Conservation (phyloP, 257 asterid species). For the Solanum piurae region DNA sequence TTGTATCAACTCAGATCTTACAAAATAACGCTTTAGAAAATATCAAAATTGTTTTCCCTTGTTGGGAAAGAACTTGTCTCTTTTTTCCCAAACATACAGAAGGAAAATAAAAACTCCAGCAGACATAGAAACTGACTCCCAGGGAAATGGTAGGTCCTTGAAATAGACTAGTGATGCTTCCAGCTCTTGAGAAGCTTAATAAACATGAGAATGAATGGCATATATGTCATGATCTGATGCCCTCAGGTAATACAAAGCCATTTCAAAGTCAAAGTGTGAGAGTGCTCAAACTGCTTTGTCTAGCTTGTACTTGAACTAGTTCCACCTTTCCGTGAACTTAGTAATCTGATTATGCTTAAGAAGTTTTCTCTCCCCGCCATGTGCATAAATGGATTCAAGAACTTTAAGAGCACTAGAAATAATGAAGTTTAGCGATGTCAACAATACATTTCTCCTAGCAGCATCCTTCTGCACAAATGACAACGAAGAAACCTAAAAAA, state of each 20-base stretch:
- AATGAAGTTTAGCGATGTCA: conserved; percentile 64
- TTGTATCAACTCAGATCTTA: conserved; percentile 13
- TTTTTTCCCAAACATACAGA: conserved; percentile 43
- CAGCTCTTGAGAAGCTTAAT: conserved; percentile 69
- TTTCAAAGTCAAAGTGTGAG: conserved; percentile 84
- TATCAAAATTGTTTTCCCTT: conserved; percentile 92
- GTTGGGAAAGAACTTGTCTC: conserved; percentile 64
- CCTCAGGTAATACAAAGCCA: conserved; percentile 60
- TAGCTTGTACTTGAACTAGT: conserved; percentile 77
- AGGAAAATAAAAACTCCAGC: conserved; percentile 41
- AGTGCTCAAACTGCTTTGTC: conserved; percentile 65
- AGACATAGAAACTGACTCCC: conserved; percentile 45
- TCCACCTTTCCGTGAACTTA: conserved; percentile 79
- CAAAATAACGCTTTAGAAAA: conserved; percentile 9
- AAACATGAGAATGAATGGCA: conserved; percentile 67
- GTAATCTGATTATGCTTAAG: conserved; percentile 38
- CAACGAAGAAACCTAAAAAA: conserved; percentile 64
- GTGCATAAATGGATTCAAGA: conserved; percentile 61
- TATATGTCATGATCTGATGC: conserved; percentile 85
- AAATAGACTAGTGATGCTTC: conserved; percentile 79
- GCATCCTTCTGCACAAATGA: conserved; percentile 96
- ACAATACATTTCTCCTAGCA: conserved; percentile 75
- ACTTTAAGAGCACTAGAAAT: conserved; percentile 61
- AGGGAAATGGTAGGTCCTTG: conserved; percentile 93
- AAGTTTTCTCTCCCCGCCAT: conserved; percentile 80